Evolutionary conservation across 805 yeast species (phyloP).

Genomic region (Pachysolen tannophilus): DNA sequence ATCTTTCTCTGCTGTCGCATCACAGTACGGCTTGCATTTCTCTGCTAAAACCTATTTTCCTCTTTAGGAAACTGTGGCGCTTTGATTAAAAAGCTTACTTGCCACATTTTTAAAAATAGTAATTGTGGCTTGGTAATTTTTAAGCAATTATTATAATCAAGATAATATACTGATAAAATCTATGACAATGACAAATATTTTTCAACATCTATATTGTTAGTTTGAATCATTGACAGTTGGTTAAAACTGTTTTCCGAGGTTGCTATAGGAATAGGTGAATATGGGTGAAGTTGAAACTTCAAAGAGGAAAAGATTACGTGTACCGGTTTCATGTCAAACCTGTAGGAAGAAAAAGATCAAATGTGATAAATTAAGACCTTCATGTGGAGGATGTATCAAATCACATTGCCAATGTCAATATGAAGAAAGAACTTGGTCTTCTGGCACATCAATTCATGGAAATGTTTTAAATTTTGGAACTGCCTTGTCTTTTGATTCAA

Average conservation of each 20-base stretch:
- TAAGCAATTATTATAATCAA: no score
- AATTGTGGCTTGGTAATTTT: no score
- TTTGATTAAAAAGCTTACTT: no score
- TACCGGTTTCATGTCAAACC: constrained; percentile 18
- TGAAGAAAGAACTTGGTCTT: constrained; percentile 4
- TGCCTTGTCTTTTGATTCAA: not conserved
- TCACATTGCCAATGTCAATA: constrained; percentile 3
- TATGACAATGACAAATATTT: no score
- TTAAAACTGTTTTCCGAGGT: not conserved
- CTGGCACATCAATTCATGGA: not conserved
- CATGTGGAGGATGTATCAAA: constrained; percentile 3
- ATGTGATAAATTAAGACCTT: constrained; percentile 24
- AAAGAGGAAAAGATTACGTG: constrained; percentile 6
- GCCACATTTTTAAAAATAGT: no score
- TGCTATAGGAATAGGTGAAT: no score
- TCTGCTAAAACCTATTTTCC: no score
- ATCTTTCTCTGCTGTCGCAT: no score
- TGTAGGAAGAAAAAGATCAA: constrained; percentile 41
- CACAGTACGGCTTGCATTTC: no score
- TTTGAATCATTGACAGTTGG: not conserved
- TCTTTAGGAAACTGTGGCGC: no score
- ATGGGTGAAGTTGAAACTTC: not conserved
- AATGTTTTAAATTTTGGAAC: constrained; percentile 6
- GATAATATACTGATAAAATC: no score
- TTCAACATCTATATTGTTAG: no score